Conservation (phyloP, 805 yeast genomes). For the Isabelozyma rhagii region DNA sequence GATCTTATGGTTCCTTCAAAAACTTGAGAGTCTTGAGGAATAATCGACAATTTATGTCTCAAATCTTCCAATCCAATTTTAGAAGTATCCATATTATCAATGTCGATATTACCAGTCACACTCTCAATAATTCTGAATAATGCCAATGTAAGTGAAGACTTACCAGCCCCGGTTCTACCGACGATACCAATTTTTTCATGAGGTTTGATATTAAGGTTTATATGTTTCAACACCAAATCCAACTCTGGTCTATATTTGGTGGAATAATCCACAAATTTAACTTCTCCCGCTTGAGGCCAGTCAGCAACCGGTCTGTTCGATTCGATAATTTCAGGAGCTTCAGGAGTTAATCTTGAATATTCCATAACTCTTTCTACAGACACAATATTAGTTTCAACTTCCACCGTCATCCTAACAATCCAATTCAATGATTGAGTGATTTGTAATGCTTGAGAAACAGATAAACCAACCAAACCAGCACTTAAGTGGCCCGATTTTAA, state of each 20-base stretch:
- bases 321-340: conserved; percentile 73
- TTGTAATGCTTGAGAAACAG: conserved; percentile 89
- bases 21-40: conserved; percentile 46
- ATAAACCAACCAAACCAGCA: conserved; percentile 91
- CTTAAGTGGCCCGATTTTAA: conserved; percentile 66
- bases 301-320: conserved; percentile 53
- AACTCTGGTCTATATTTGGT: conserved; percentile 44
- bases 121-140: conserved; percentile 43
- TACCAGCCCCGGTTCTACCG: conserved; percentile 47
- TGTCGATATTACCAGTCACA: conserved; percentile 31
- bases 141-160: conserved; percentile 42
- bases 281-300: conserved; percentile 41
- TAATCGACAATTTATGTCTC: conserved; percentile 40
- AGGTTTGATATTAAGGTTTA: conserved; percentile 33
- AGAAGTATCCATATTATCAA: conserved; percentile 32
- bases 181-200: conserved; percentile 43
- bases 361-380: conserved; percentile 94
- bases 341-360: conserved; percentile 74
- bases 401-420: conserved; percentile 99
- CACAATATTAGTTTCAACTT: conserved; percentile 95
- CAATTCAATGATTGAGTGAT: conserved; percentile 92
- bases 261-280: conserved; percentile 35
- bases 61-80: conserved; percentile 40
- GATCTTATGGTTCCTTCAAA: conserved; percentile 41
- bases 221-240: conserved; percentile 39